Evolutionary conservation across 371 early-diverging fungal species (phyloP).

Genomic region (Smittium mucronatum): DNA sequence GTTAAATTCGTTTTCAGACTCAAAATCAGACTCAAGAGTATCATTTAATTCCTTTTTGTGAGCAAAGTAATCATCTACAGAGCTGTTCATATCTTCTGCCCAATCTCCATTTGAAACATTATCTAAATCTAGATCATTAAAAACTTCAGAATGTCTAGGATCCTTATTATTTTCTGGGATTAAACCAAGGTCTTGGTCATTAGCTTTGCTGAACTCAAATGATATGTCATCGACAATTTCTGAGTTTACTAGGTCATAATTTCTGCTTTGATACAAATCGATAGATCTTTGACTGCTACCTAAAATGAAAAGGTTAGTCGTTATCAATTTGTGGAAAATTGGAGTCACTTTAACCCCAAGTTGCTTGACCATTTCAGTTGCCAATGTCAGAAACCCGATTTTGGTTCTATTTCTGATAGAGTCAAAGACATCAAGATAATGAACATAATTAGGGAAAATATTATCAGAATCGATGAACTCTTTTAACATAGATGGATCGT

Average conservation of each 20-base stretch:
- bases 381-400: slow-evolving; percentile 59
- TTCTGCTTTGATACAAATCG: not conserved
- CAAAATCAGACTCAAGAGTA: not conserved
- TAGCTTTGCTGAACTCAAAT: no score
- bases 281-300: not conserved
- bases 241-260: slow-evolving; percentile 9
- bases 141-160: slow-evolving; percentile 17
- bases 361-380: slow-evolving; percentile 72
- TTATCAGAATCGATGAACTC: not conserved
- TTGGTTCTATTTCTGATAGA: slow-evolving; percentile 48
- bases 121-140: slow-evolving; percentile 17
- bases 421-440: slow-evolving; percentile 18
- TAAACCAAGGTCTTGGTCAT: slow-evolving; percentile 25
- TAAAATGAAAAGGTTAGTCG: not conserved
- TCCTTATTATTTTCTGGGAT: slow-evolving; percentile 16
- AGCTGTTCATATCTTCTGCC: not conserved
- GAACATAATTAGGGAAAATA: not conserved
- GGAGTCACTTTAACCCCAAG: slow-evolving; percentile 56
- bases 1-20: slow-evolving; percentile 7
- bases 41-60: not conserved
- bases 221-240: slow-evolving; percentile 10
- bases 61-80: not conserved
- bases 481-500: not conserved
- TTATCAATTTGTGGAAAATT: slow-evolving; percentile 42
- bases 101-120: not conserved